Conservation (phyloP, 768 basidiomycete species). For the Tubosaeta sp. region DNA sequence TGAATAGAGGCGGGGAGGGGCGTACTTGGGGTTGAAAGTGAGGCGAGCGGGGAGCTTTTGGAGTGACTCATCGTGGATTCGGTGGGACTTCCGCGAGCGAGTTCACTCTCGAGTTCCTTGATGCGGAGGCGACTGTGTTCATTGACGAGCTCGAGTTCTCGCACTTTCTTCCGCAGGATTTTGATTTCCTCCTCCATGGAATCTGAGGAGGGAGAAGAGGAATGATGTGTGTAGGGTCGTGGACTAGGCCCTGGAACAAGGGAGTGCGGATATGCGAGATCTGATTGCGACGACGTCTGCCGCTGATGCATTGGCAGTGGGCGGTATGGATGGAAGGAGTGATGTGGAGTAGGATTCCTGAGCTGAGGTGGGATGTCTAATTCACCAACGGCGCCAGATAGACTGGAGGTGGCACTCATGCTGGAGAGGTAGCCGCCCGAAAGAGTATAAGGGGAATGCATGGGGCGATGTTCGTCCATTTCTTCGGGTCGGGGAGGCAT, state of each 20-base stretch:
- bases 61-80: slow-evolving; percentile 22
- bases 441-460: slow-evolving; percentile 29
- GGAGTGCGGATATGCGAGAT: slow-evolving; percentile 17
- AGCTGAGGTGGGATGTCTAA: slow-evolving; percentile 36
- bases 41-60: slow-evolving; percentile 7
- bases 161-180: slow-evolving; percentile 52
- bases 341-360: slow-evolving; percentile 28
- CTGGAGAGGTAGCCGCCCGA: slow-evolving; percentile 37
- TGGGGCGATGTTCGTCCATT: slow-evolving; percentile 36
- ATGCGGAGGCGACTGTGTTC: slow-evolving; percentile 46
- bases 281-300: slow-evolving; percentile 18
- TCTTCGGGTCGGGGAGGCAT: slow-evolving; percentile 35
- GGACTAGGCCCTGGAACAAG: slow-evolving; percentile 17
- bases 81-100: slow-evolving; percentile 31
- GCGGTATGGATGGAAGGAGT: slow-evolving; percentile 25
- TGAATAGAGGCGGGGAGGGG: slow-evolving; percentile 43
- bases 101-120: slow-evolving; percentile 44
- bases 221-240: slow-evolving; percentile 18
- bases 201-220: slow-evolving; percentile 17
- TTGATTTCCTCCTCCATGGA: slow-evolving; percentile 47
- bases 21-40: slow-evolving; percentile 23
- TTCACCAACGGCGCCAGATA: slow-evolving; percentile 65
- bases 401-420: slow-evolving; percentile 42
- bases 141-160: slow-evolving; percentile 60
- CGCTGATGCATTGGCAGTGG: slow-evolving; percentile 20